Evolutionary conservation across 371 early-diverging fungal species (phyloP).

Genomic region (Blakeslea trispora): DNA sequence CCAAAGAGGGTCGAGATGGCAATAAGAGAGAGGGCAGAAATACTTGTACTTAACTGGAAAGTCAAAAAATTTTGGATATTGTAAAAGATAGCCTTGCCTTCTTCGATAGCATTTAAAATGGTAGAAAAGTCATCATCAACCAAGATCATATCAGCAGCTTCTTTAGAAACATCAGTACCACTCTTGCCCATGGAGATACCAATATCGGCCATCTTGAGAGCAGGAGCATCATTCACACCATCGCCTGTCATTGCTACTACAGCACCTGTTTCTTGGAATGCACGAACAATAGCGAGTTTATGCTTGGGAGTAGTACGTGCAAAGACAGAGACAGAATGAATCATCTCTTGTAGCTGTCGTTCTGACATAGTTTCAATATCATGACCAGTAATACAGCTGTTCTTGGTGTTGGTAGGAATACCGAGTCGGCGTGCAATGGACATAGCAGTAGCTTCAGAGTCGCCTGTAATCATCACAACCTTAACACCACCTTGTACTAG

Average conservation of each 20-base stretch:
- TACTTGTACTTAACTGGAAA: slow-evolving; percentile 86
- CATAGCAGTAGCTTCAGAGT: slow-evolving; percentile 80
- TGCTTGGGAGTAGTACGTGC: slow-evolving; percentile 92
- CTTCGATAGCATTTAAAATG: slow-evolving; percentile 85
- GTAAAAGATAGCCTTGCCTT: slow-evolving; percentile 91
- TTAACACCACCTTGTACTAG: slow-evolving; percentile 76
- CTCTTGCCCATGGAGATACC: slow-evolving; percentile 91
- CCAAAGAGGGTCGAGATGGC: slow-evolving; percentile 87
- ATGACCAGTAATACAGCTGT: slow-evolving; percentile 67
- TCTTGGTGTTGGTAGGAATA: slow-evolving; percentile 61
- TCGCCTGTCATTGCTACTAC: slow-evolving; percentile 95
- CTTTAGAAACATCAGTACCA: slow-evolving; percentile 90
- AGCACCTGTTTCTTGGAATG: slow-evolving; percentile 71
- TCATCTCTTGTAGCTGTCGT: slow-evolving; percentile 61
- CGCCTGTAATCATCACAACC: slow-evolving; percentile 91
- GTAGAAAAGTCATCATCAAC: slow-evolving; percentile 87
- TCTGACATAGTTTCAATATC: slow-evolving; percentile 73
- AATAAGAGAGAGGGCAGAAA: slow-evolving; percentile 84
- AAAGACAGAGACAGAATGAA: slow-evolving; percentile 72
- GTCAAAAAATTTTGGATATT: slow-evolving; percentile 92
- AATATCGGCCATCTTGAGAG: slow-evolving; percentile 86
- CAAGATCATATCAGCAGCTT: slow-evolving; percentile 92
- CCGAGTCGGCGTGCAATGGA: slow-evolving; percentile 80
- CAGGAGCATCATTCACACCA: slow-evolving; percentile 96
- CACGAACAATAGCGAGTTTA: slow-evolving; percentile 84